Evolutionary conservation across 2,329 filamentous ascomycete genomes (phyloP), one percentile per base, ranked within the genome.

Genomic region (Diplodia corticola): DNA sequence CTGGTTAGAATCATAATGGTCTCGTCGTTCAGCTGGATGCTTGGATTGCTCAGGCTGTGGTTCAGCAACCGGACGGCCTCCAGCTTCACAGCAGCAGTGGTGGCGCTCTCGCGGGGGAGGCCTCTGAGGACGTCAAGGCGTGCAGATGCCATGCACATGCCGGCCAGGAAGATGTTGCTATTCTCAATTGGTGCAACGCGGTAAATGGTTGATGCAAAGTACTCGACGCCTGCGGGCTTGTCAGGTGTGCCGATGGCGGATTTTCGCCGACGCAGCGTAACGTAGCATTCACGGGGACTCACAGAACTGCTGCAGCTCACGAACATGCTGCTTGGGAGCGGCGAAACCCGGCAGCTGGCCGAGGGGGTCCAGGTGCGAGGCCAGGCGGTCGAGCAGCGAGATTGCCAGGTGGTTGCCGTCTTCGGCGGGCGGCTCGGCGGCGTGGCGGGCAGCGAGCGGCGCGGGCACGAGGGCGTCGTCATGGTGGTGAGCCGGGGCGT

Each of bases 61-160:
- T 46, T 60, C 24, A 60, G 55, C n/a, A 60, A n/a, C 7, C 55
- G 55, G 24, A 60, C 55, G 7, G 55, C 55, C 24, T 60, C 55
- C 13, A 60, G 28, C 35, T 60, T 60, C 35, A 60, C 55, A 17
- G 55, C 55, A 46, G 55, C 55, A 17, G 55, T 60, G 24, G 44
- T 60, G 35, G 55, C 55, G 37, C 55, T 60, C 20, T 60, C 55
- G 2, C 55, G 55, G 4, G 55, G 12, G n/a, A 60, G 55, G 24
- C 55, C 55, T 48, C 35, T 28, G 37, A 60, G 55, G 20, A 60
- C 37, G 17, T 60, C 55, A 5, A 60, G 55, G 24, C 55, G 55
- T 22, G 55, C 37, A 22, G 55, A 60, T 5, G 55, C 55, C 55
- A 60, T 60, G 17, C 55, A 60, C 55, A 60, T 60, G 55, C 55